Evolutionary conservation across 2,329 filamentous ascomycete species (phyloP), one percentile per base, ranked within the genome.

Genomic region (Trichophyton simii): DNA sequence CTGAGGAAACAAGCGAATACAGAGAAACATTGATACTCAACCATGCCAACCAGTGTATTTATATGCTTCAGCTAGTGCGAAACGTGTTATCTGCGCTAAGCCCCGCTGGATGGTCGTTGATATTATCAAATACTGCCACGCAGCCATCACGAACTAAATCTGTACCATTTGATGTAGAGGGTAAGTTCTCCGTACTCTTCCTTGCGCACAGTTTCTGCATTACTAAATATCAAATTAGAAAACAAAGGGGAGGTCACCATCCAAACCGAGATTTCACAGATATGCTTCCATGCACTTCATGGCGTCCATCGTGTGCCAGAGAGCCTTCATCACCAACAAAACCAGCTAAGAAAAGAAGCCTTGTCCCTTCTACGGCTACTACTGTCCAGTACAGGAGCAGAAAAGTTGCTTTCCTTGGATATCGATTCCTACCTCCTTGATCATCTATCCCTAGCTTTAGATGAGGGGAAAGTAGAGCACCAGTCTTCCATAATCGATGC

Each of bases 401-500:
- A 74, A 58, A 69, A 73, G 31, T 61, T 76, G 31, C 67, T 70
- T 38, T 70, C 74, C 22, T 71, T 72, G 55, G 83, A 87, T 60
- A 77, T 95, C 8, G 89, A 95, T 68, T 77, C 83, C 20, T 73
- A 83, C 41, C 78, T 96, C 31, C 86, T 94, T 63, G 83, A 86
- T 36, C 82, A 84, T 65, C 79, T 95, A 4, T 77, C 78, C 31
- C 79, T 81, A 67, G 82, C 85, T 15, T 76, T 90, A 20, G 73
- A 79, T 42, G 79, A 81, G 4, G 75, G 82, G 1, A 88, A 89
- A 66, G 81, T 85, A 34, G 85, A 85, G 59, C 81, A 92, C 0
- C 91, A 95, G 68, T 85, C 87, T 13, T 79, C 90, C 0, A 75
- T 96, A 8, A 81, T 96, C 25, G 88, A 91, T 68, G 85, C 89